Base-by-base conservation (phyloP, 345 rosid genomes). In the Salix suchowensis region DNA sequence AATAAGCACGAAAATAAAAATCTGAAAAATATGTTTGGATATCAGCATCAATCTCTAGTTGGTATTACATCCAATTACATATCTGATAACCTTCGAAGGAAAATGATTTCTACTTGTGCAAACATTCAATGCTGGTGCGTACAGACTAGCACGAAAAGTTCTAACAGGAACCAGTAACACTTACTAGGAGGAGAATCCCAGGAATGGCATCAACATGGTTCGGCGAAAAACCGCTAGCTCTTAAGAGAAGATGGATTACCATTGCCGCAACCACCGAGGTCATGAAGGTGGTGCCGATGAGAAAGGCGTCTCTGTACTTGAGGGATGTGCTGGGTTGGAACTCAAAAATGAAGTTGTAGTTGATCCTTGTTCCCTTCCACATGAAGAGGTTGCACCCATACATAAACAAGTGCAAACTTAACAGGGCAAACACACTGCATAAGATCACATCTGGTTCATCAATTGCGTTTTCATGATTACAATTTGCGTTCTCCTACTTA, bases 341-440 rank as follows among this genome's bases (percentile, higher is more conserved):
- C 71, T 93, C 98, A 68, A 92, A 96, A 14, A 96, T 96, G 84
- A 96, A 96, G 72, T 81, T 87, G 87, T 83, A 86, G 88, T 96
- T 96, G 83, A 96, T 89, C 78, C 99, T 86, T 14, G 90, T 88
- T 7, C 55, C 84, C 87, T 85, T 91, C 99, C 99, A 96, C 95
- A 86, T 77, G 84, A 90, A 87, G 19, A 96, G 74, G 79, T 96
- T 92, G 87, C 99, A 96, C 6, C 99, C 99, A 52, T 96, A 92
- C 92, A 87, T 84, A 72, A 96, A 96, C 91, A 96, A 83, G 86
- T 96, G 99, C 82, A 96, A 79, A 87, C 98, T 90, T 82, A 93
- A 76, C 87, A 96, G 81, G 4, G 98, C 91, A 74, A 96, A 90
- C 74, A 87, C 88, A 73, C 99, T 96, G 93, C 91, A 82, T 26